Percentiles rank a stretch among this genome's conserved stretches.
Conservation (phyloP, 306 rosid species). For the Glycine soja region DNA sequence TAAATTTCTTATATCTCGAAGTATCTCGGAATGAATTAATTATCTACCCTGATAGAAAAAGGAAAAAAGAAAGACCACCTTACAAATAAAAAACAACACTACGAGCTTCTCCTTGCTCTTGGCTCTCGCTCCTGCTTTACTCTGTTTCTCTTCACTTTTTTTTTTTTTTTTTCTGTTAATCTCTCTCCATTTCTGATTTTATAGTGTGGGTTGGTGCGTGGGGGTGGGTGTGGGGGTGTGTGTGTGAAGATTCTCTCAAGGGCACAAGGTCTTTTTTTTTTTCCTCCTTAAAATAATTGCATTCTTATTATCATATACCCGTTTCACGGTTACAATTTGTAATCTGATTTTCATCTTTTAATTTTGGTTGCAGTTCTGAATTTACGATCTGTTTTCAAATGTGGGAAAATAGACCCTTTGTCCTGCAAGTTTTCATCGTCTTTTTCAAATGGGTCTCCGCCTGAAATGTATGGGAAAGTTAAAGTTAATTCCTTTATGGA, state of each 20-base stretch:
- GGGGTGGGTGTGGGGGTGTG: no score
- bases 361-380: conserved; percentile 55
- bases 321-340: conserved; percentile 31
- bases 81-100: no score
- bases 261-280: conserved; percentile 51
- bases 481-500: conserved; percentile 45
- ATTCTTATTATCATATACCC: neutral
- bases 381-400: conserved; percentile 49
- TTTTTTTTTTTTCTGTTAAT: neutral
- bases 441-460: conserved; percentile 58
- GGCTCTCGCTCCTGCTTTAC: neutral
- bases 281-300: neutral
- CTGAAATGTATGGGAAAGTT: conserved; percentile 54
- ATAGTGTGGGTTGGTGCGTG: no score
- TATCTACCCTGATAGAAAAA: no score
- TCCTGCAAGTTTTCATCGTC: conserved; percentile 50
- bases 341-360: conserved; percentile 3
- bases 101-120: no score
- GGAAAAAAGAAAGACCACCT: no score
- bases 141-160: conserved; percentile 7
- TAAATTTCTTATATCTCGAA: no score
- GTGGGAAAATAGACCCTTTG: conserved; percentile 43
- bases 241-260: conserved; percentile 64
- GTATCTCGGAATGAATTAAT: neutral
- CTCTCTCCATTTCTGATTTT: neutral